These are phyloP conservation scores for Umbelopsis vinacea DNA, from an alignment of 192 early-diverging fungal genomes.

Conservation along the genomic window DNA sequence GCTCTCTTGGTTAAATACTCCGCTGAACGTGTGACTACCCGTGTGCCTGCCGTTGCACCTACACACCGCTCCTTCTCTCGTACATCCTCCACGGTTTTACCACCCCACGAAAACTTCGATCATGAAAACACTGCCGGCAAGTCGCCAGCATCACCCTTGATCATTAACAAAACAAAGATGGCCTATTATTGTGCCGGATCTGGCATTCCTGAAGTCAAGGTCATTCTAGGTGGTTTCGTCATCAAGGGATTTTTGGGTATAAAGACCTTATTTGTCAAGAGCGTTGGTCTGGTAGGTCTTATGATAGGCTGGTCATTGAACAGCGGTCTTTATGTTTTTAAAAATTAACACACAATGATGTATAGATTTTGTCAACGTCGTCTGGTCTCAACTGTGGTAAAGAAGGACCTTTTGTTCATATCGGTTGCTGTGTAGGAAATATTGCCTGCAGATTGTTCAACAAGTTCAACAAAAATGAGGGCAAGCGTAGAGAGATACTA, in stretches of 20 bases:
- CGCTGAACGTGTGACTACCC: slow-evolving; percentile 39
- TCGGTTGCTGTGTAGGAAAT: slow-evolving; percentile 90
- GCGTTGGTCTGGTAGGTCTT: slow-evolving; percentile 76
- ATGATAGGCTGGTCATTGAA: background rate
- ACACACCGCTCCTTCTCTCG: slow-evolving; percentile 11
- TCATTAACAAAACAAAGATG: slow-evolving; percentile 61
- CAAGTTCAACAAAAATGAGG: slow-evolving; percentile 93
- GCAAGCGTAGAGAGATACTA: slow-evolving; percentile 90
- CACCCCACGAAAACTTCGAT: slow-evolving; percentile 30
- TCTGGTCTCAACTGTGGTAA: slow-evolving; percentile 88
- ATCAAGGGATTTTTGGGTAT: slow-evolving; percentile 91
- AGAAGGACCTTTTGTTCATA: slow-evolving; percentile 94
- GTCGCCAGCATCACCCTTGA: slow-evolving; percentile 29
- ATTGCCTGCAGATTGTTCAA: slow-evolving; percentile 84
- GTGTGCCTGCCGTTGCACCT: slow-evolving; percentile 14
- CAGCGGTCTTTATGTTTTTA: background rate
- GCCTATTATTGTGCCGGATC: slow-evolving; percentile 90
- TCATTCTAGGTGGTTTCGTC: slow-evolving; percentile 92
- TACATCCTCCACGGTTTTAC: background rate
- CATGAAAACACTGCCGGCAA: slow-evolving; percentile 40
- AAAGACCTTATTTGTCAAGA: slow-evolving; percentile 90
- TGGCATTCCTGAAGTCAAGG: slow-evolving; percentile 96
- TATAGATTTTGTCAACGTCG: slow-evolving; percentile 74
- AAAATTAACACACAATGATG: background rate
- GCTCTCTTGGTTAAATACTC: slow-evolving; percentile 66